Base-by-base conservation (phyloP, 306 rosid genomes). In the Glycine latifolia region DNA sequence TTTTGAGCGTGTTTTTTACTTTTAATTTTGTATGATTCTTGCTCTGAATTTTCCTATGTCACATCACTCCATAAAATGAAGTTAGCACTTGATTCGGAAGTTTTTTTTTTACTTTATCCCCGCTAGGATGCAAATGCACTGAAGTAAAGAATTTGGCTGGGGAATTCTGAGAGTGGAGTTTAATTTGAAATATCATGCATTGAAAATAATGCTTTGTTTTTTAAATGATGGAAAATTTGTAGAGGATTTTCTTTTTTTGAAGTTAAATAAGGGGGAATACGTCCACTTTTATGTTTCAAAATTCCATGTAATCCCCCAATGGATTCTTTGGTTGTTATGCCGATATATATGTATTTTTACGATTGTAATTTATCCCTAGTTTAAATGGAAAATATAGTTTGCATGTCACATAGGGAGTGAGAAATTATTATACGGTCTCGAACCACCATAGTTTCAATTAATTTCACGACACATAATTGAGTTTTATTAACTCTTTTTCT, bases 61-160 rank as follows among this genome's bases (percentile, higher is more conserved):
- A 71, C 76, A 49, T 71, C 75, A 48, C 60, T 49, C 46, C 41
- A 71, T 71, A 49, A 26, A 49, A 20, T 70, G 46, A 71, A 20
- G 1, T 70, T 37, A 31, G 44, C 56, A 71, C 76, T 26, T 71
- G 15, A 71, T 71, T 71, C 59, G 11, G 46, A 48, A 11, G 8
- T 49, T 71, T 71, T 20, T 20, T 20, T 20, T 26, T 26, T 31
- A 46, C 76, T 69, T 69, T 69, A 9, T 67, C 56, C 58, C 56
- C 58, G 11, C 11, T 39, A 66, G 50, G 49, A 49, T 54, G 70
- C 35, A 14, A 54, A 58, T 15, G 55, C 70, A 46, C 71, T 15
- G 48, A 66, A 17, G 63, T 17, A 48, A 62, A 43, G 49, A 56
- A 33, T 65, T 65, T 65, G 71, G 71, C 39, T 14, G 10, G 12